Conservation (phyloP, 129 eudicot species). For the Flaveria trinervia region DNA sequence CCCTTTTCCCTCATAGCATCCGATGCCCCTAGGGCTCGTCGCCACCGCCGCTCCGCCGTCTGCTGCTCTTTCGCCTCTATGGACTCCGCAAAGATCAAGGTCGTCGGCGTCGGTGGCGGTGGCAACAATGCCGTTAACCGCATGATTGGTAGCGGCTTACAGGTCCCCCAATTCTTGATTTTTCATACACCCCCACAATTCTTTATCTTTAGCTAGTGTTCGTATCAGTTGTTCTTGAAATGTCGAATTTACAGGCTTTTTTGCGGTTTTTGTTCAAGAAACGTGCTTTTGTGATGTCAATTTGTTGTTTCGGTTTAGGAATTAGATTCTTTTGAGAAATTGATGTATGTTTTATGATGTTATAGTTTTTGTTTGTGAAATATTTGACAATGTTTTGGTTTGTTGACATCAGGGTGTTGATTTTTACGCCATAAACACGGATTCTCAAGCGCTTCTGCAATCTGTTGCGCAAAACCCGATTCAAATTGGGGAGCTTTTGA, state of each 20-base stretch:
- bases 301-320: no score
- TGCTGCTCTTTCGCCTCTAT: slow-evolving; percentile 41
- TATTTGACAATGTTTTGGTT: neutral
- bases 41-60: slow-evolving; percentile 36
- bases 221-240: neutral
- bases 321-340: no score
- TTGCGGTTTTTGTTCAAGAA: no score
- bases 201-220: neutral
- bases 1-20: slow-evolving; percentile 35
- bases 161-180: slow-evolving; percentile 42
- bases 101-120: slow-evolving; percentile 97
- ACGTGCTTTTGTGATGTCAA: no score
- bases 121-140: slow-evolving; percentile 99
- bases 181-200: no score
- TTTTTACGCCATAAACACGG: slow-evolving; percentile 96
- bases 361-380: no score
- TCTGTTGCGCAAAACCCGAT: slow-evolving; percentile 93
- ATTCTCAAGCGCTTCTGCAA: slow-evolving; percentile 86
- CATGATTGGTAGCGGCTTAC: slow-evolving; percentile 96
- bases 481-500: slow-evolving; percentile 95
- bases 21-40: slow-evolving; percentile 27
- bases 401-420: slow-evolving; percentile 77
- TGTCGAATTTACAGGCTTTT: neutral
- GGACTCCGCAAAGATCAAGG: slow-evolving; percentile 95
- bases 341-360: no score